Percentiles rank a stretch among this genome's conserved stretches.
Evolutionary conservation across 1,139 yeast species (phyloP).

Genomic region (Ashbya aceris): DNA sequence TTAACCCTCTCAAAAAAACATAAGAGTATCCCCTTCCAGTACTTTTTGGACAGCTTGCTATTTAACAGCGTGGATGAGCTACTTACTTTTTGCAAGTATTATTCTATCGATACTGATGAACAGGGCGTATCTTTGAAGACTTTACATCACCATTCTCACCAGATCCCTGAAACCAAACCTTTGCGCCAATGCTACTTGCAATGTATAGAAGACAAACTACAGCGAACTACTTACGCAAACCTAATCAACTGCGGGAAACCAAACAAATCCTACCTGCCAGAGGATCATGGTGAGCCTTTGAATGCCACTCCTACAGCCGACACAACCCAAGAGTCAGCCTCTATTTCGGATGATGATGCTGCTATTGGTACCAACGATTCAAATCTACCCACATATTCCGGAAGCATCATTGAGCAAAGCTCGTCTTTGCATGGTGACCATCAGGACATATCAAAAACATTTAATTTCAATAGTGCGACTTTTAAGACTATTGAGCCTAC

Average conservation of each 20-base stretch:
- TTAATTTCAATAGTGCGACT: too few relatives aligned
- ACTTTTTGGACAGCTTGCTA: slow-evolving; percentile 47
- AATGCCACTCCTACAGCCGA: background rate
- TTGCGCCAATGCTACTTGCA: slow-evolving; percentile 47
- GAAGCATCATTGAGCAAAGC: too few relatives aligned
- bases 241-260: slow-evolving; percentile 33
- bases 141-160: slow-evolving; percentile 40
- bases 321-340: background rate
- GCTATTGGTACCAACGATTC: too few relatives aligned
- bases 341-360: too few relatives aligned
- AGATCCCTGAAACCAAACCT: slow-evolving; percentile 37
- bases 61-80: slow-evolving; percentile 54
- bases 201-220: slow-evolving; percentile 44
- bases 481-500: too few relatives aligned
- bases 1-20: slow-evolving; percentile 63
- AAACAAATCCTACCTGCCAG: slow-evolving; percentile 16
- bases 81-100: slow-evolving; percentile 50
- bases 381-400: too few relatives aligned
- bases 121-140: slow-evolving; percentile 50
- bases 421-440: too few relatives aligned
- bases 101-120: slow-evolving; percentile 43
- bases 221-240: slow-evolving; percentile 16
- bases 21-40: slow-evolving; percentile 47
- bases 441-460: too few relatives aligned
- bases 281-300: background rate